Base-by-base conservation (phyloP, 2,329 filamentous ascomycete species). In the Fusarium temperatum region DNA sequence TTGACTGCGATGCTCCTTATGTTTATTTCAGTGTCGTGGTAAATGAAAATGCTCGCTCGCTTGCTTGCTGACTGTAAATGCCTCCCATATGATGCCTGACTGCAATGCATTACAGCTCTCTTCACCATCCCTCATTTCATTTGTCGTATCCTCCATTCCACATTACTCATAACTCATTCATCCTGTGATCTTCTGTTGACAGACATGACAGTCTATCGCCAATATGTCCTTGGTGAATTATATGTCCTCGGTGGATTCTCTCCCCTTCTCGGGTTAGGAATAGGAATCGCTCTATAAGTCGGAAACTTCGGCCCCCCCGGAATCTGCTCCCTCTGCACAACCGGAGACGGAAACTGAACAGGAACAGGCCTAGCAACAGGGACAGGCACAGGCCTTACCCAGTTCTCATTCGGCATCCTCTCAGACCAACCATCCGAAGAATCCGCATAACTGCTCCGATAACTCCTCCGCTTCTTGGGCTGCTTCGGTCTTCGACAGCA, bases 221-320 rank as follows among this genome's bases (percentile, higher is more conserved):
- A 61, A 62, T 55, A 60, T 18, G 56, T 54, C 17, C 70, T 57
- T 18, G 51, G 42, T 15, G 53, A 66, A 45, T 73, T 74, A 62
- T 55, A 60, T 18, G 56, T 54, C 17, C 70, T 57, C n/a, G 47
- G 47, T 13, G 53, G 70, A 45, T 73, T 73, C 6, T 22, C 36
- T 15, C 72, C 50, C 2, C 74, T 68, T 28, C 78, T 72, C 20
- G 81, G 81, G 39, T 82, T 82, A 4, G 75, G 65, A 32, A 82
- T 81, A 13, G 81, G 81, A 13, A 81, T 75, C 2, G 81, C 81
- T 11, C 73, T 76, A 53, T 82, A 82, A 1, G 79, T 82, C 3
- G 81, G 81, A 55, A 72, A 81, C 63, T 78, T 79, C 2, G 80
- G 80, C 0, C 81, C 81, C 7, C 81, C 81, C 2, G 81, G 81